Evolutionary conservation across 176 grass and related monocot genomes (phyloP), one percentile per base, ranked within the genome.

Genomic region (Ensete glaucum): DNA sequence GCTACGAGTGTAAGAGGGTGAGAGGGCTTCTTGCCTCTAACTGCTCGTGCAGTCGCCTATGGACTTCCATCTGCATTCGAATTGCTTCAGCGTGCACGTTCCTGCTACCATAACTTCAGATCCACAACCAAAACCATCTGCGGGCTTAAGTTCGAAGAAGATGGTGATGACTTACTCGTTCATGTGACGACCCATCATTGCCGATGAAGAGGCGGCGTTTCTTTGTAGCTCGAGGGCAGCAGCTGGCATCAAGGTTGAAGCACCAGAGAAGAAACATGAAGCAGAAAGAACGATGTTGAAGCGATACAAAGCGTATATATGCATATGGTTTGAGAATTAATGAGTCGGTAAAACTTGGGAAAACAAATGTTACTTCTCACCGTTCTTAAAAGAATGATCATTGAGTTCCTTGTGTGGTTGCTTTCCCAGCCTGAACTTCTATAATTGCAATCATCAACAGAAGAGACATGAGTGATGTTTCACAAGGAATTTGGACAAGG

Each of bases 11-110:
- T 43, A 43, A 43, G 34, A 43, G 34, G 34, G 34, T 43, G 5
- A 43, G 34, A 43, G 3, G 34, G n/a, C 15, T 55, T 48, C 50
- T 85, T 82, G 93, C 96, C 91, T 94, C 88, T 55, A 99, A 77
- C 55, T 99, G 96, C 77, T 99, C 96, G 60, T 99, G 96, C 17
- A 99, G 25, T 86, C 91, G 89, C 76, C 88, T 91, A 71, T 99
- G 91, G 16, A 99, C 96, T 76, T 95, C 96, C 85, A 95, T 91
- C 29, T 95, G 96, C 96, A 99, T 99, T 51, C 84, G 85, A 77
- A 98, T 76, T 53, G 90, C 88, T 23, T 98, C 90, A 34, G 92
- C 79, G 76, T 88, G 89, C 76, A 90, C 83, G 70, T 74, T 99
- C 81, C 86, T 89, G 85, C 90, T 93, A 84, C 34, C 34, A 6